Conservation (phyloP, 2,329 filamentous ascomycete genomes). For the Epichloe sibirici region DNA sequence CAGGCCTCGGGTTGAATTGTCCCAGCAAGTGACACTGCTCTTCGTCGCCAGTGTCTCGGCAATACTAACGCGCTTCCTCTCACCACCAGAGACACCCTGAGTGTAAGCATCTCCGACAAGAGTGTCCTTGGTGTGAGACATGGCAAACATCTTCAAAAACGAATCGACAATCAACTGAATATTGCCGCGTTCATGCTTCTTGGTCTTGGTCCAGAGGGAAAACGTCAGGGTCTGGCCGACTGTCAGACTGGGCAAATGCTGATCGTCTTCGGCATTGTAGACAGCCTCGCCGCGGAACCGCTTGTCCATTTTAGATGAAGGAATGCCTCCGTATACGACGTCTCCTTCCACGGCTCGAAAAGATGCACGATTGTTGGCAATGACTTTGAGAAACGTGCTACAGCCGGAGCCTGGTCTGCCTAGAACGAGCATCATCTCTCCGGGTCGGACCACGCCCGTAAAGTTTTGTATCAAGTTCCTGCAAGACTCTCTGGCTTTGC, state of each 20-base stretch:
- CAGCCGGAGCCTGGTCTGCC: slow-evolving; percentile 65
- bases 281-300: slow-evolving; percentile 64
- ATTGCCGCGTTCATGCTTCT: slow-evolving; percentile 48
- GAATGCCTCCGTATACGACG: slow-evolving; percentile 51
- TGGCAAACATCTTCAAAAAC: slow-evolving; percentile 66
- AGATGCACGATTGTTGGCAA: slow-evolving; percentile 49
- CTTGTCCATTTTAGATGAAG: slow-evolving; percentile 54
- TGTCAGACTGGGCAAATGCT: slow-evolving; percentile 60
- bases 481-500: neutral
- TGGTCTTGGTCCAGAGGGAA: slow-evolving; percentile 63
- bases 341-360: slow-evolving; percentile 53
- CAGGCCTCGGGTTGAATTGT: slow-evolving; percentile 69
- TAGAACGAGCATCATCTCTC: slow-evolving; percentile 33
- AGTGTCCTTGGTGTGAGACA: slow-evolving; percentile 62
- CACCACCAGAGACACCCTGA: slow-evolving; percentile 66
- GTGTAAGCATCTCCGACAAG: slow-evolving; percentile 61
- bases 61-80: slow-evolving; percentile 69
- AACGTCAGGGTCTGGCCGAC: slow-evolving; percentile 71
- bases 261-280: slow-evolving; percentile 68
- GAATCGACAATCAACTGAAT: slow-evolving; percentile 54
- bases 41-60: slow-evolving; percentile 66
- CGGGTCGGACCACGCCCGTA: slow-evolving; percentile 22
- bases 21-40: slow-evolving; percentile 63
- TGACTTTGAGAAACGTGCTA: slow-evolving; percentile 63
- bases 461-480: slow-evolving; percentile 14